Conservation (phyloP, 2,329 filamentous ascomycete genomes). For the Rugonectria rugulosa region DNA sequence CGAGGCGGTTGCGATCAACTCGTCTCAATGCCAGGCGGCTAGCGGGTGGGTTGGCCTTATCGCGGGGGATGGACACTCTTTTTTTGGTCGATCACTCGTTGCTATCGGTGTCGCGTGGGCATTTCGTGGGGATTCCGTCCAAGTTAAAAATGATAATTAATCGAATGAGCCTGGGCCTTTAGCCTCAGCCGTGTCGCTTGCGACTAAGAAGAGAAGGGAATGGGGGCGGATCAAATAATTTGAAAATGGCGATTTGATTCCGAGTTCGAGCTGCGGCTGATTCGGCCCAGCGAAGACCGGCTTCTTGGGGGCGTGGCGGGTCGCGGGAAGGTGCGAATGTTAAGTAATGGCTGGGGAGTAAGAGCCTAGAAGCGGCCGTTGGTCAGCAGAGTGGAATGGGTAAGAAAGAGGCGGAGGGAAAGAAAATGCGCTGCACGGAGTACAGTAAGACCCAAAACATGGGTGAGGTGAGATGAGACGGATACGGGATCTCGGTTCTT, state of each 20-base stretch:
- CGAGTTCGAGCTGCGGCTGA: not conserved
- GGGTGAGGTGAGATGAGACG: slow-evolving; percentile 21
- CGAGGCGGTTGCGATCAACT: not conserved
- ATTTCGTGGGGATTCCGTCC: slow-evolving; percentile 26
- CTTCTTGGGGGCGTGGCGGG: slow-evolving; percentile 20
- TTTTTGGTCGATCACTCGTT: slow-evolving; percentile 24
- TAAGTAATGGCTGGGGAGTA: slow-evolving; percentile 18
- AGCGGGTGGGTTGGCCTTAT: slow-evolving; percentile 5
- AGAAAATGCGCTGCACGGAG: too few relatives aligned
- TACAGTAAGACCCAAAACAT: not conserved
- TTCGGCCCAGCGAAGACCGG: slow-evolving; percentile 22
- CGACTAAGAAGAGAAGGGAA: slow-evolving; percentile 24
- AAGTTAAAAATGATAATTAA: slow-evolving; percentile 3
- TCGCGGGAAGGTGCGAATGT: slow-evolving; percentile 9
- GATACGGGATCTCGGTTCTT: slow-evolving; percentile 18
- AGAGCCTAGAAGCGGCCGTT: not conserved
- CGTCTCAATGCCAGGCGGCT: not conserved
- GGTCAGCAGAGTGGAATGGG: slow-evolving; percentile 9
- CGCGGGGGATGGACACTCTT: slow-evolving; percentile 16
- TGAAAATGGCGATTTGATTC: slow-evolving; percentile 8
- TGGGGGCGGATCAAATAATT: slow-evolving; percentile 15
- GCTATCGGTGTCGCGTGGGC: slow-evolving; percentile 29
- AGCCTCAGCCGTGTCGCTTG: not conserved
- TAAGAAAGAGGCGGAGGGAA: not conserved
- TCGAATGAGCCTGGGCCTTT: not conserved